Percentiles rank a stretch among this genome's conserved stretches.
phyloP scores from a whole-genome alignment of 2,329 filamentous ascomycete species.

The Fusarium sp. region DNA sequence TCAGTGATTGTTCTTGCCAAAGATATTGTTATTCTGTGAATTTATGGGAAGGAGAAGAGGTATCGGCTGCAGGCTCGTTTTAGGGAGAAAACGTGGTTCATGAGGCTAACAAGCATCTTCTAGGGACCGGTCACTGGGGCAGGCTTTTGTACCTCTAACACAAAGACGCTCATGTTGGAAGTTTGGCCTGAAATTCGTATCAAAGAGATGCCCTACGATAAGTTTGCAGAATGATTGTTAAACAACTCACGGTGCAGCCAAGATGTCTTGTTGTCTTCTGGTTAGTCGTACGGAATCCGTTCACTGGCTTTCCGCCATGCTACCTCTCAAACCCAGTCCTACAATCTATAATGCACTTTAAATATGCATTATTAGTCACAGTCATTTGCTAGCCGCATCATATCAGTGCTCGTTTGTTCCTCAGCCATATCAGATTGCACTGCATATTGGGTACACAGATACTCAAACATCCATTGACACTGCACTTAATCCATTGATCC shows the following conservation, averaged over 20 bases:
- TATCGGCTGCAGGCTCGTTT: not conserved
- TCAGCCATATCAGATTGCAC: constrained; percentile 8
- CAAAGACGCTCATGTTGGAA: not conserved
- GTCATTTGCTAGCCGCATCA: constrained; percentile 2
- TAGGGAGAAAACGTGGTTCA: not conserved
- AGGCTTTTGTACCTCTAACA: not conserved
- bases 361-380: not conserved
- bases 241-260: not conserved
- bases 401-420: not conserved
- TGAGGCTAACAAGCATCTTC: not conserved
- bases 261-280: not conserved
- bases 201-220: no score
- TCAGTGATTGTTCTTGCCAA: constrained; percentile 10
- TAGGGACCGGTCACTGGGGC: not conserved
- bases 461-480: constrained; percentile 21
- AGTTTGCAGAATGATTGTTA: no score
- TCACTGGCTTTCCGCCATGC: not conserved
- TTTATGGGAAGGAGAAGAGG: constrained; percentile 23
- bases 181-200: not conserved
- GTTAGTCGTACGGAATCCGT: no score
- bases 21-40: not conserved
- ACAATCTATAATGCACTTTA: not conserved
- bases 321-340: not conserved
- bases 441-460: constrained; percentile 7
- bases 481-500: constrained; percentile 40